Base-by-base conservation (phyloP, 768 basidiomycete species). In the Paxillus involutus region DNA sequence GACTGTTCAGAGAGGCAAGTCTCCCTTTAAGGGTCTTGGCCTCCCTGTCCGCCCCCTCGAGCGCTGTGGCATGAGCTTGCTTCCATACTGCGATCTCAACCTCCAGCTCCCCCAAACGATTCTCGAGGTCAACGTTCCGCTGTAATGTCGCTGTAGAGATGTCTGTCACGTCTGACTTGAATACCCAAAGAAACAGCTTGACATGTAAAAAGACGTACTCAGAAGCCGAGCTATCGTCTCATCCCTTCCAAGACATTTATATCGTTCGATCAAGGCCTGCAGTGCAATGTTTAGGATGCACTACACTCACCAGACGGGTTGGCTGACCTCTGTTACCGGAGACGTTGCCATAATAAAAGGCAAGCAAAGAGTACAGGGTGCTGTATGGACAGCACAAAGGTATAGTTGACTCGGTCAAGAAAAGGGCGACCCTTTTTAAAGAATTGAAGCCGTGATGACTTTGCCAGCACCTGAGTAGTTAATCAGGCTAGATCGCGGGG, bases 11-110 rank as follows among this genome's bases (percentile, higher is more conserved):
- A 52, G 83, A 76, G 49, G 81, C 74, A 49, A 88, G 74, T 60
- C 85, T 84, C 74, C 79, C 80, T 65, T 87, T 84, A 80, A 86
- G 84, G 73, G 82, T 77, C 61, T 81, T 83, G 48, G 75, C 75
- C 58, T 86, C 84, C 29, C 82, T 81, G 59, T 86, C 84, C 32
- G 81, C 79, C 24, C 79, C 77, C 57, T 88, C 86, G 47, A 85
- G 71, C 26, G 80, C 80, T 43, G 77, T 77, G 14, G 84, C 73
- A 65, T 88, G 86, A 21, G 86, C 87, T 62, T 82, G 81, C 69
- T 86, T 88, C 85, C 85, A 87, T 24, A 86, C 80, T 17, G 75
- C 73, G 26, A 89, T 73, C 69, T 91, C 88, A 40, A 82, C 72
- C 65, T 89, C 86, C 41, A 90, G 77, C 59, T 88, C 86, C 33